These are phyloP conservation scores for Auxenochlorella pyrenoidosa DNA, from an alignment of 139 green algal genomes.

Conservation along the genomic window DNA sequence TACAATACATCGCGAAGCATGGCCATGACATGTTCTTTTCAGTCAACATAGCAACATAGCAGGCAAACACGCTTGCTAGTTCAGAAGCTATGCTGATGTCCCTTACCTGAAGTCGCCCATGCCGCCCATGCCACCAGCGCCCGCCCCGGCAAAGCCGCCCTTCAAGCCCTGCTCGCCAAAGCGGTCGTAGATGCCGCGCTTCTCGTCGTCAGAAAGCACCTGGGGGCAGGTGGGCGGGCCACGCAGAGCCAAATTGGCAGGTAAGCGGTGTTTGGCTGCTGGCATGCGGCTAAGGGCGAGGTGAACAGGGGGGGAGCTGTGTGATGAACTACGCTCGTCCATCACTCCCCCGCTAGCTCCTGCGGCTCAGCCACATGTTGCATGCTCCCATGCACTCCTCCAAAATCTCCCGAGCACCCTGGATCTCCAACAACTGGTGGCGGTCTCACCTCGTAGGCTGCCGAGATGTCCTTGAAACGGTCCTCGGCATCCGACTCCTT, in stretches of 20 bases:
- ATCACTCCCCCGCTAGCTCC: not conserved
- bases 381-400: not conserved
- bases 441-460: conserved; percentile 86
- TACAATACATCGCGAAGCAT: too few species aligned
- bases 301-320: not conserved
- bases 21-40: not conserved
- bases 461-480: conserved; percentile 90
- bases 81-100: not conserved
- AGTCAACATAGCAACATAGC: not conserved
- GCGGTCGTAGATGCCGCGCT: conserved; percentile 95
- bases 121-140: conserved; percentile 61
- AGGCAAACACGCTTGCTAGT: not conserved
- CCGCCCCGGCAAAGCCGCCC: conserved; percentile 52
- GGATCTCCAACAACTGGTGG: not conserved
- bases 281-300: not conserved
- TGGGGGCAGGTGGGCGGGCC: conserved; percentile 41
- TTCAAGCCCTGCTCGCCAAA: conserved; percentile 97
- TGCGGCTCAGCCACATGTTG: too few species aligned
- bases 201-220: conserved; percentile 98
- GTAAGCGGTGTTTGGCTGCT: not conserved
- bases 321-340: not conserved
- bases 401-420: not conserved
- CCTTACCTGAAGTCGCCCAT: conserved; percentile 72
- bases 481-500: conserved; percentile 96
- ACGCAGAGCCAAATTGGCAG: conserved; percentile 11